Evolutionary conservation across 352 stramenopile species (phyloP), one percentile per base, ranked within the genome.

Genomic region (Phytophthora ramorum): DNA sequence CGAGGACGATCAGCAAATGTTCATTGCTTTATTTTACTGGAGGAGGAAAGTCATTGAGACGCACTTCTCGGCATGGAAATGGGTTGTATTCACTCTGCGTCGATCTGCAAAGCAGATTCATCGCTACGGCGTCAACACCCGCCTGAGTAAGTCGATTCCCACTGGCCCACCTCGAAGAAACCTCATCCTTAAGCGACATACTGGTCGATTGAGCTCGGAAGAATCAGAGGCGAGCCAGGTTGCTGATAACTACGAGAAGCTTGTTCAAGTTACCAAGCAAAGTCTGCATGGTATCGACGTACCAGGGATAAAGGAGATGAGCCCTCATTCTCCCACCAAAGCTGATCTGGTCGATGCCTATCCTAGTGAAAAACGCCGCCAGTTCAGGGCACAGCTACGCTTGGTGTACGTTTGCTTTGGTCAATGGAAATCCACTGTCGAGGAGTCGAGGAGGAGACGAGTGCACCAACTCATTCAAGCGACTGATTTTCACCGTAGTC

Each of bases 21-120:
- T 85, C 16, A 67, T 73, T 41, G 77, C 77, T 7, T 64, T 86
- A 30, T 76, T 79, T 53, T 82, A 72, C 51, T 86, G 77, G 77
- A 71, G 75, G 26, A 66, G 58, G 17, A 80, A 81, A 32, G 59
- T 76, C 32, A 55, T 82, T n/a, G 62, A 73, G 54, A 35, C 58
- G 14, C 58, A 86, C 26, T 86, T 86, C 34, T 66, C 49, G 0
- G 69, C 72, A 10, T 86, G 77, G 77, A 86, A 81, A 35, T 70
- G 63, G 48, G 57, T 78, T 2, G 35, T 55, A 8, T 65, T 64
- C n/a, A 51, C 41, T 13, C 56, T 73, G 14, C 68, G 57, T 47
- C 57, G 28, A n/a, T 69, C 68, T 5, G 40, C 51, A 20, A 69
- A 58, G 41, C 46, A 69, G 14, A 38, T 64, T 22, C 56, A 58